phyloP scores from a whole-genome alignment of 2,329 filamentous ascomycete genomes.

The Didymella keratinophila region DNA sequence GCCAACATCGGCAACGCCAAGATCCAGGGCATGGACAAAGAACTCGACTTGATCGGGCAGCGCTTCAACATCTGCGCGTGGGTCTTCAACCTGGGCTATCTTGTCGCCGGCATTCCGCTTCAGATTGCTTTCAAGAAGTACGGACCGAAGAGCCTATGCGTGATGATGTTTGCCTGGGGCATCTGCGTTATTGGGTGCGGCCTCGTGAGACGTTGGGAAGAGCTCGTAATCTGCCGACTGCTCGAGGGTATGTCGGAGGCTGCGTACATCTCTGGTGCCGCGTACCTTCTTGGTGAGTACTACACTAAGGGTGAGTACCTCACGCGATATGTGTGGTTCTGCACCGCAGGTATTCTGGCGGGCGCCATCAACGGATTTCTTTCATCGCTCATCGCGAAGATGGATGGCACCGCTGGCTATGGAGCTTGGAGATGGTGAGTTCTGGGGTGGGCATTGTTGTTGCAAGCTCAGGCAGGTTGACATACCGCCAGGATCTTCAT shows the following conservation, averaged over 20 bases:
- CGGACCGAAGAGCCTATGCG: constrained; percentile 43
- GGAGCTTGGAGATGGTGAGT: constrained; percentile 42
- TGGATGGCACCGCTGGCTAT: constrained; percentile 37
- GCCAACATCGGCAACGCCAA: constrained; percentile 48
- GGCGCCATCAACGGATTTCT: constrained; percentile 65
- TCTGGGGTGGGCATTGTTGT: neutral
- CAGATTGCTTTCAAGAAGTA: constrained; percentile 47
- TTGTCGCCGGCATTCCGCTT: constrained; percentile 46
- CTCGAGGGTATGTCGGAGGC: constrained; percentile 45
- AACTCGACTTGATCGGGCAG: constrained; percentile 46
- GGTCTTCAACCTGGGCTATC: constrained; percentile 51
- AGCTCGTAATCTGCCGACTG: constrained; percentile 41
- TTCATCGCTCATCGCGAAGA: constrained; percentile 52
- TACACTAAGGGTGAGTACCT: constrained; percentile 64
- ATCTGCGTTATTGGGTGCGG: constrained; percentile 46
- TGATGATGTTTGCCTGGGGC: constrained; percentile 48
- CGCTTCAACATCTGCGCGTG: constrained; percentile 50
- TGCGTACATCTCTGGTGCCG: constrained; percentile 40
- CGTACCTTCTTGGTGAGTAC: constrained; percentile 45
- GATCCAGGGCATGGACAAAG: constrained; percentile 47
- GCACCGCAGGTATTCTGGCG: constrained; percentile 61
- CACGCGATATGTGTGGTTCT: constrained; percentile 61
- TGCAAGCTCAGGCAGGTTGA: neutral
- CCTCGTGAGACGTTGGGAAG: constrained; percentile 37
- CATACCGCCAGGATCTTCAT: constrained; percentile 61